Base-by-base conservation (phyloP, 2,329 filamentous ascomycete species). In the Penicillium sp. region DNA sequence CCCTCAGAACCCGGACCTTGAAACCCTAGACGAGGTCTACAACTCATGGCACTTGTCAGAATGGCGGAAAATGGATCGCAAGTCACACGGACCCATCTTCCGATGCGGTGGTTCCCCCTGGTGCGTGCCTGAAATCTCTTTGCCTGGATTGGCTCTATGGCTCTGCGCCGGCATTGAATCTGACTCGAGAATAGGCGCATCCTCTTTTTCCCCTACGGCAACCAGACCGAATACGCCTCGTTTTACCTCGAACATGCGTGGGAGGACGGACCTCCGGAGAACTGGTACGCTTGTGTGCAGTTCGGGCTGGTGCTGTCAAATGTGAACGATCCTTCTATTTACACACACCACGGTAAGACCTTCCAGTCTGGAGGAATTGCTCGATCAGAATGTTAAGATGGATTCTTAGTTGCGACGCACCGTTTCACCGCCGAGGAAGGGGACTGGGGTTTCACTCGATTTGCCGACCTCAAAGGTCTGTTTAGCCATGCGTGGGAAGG, bases 361-460 rank as follows among this genome's bases (percentile, higher is more conserved):
- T 46, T 38, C 2, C 39, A 27, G 8, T n/a, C 32, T 50, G 23
- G 34, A n/a, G 15, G 39, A 12, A 35, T 48, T 25, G 34, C 6
- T n/a, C 13, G 21, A 31, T 15, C 3, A 37, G 21, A 34, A 29
- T 12, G 46, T 46, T 50, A 44, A 55, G 21, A 15, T 32, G 10
- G 13, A 56, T 37, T 59, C 48, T 50, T 52, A 80, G 82, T 80
- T 41, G 94, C 94, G n/a, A 91, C 92, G 65, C 94, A 99, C 71
- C 88, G 94, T 56, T 99, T 97, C 74, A 97, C 91, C 4, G 90
- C 89, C 60, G 94, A 97, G 41, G 94, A 99, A 74, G 91, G 91
- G 25, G 94, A 99, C 68, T 99, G 94, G 94, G 94, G 94, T 1
- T 99, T 99, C 72, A 99, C 94, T n/a, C 82, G 93, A 53, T 99